Base-by-base conservation (phyloP, 345 rosid genomes). In the Brassica cretica region DNA sequence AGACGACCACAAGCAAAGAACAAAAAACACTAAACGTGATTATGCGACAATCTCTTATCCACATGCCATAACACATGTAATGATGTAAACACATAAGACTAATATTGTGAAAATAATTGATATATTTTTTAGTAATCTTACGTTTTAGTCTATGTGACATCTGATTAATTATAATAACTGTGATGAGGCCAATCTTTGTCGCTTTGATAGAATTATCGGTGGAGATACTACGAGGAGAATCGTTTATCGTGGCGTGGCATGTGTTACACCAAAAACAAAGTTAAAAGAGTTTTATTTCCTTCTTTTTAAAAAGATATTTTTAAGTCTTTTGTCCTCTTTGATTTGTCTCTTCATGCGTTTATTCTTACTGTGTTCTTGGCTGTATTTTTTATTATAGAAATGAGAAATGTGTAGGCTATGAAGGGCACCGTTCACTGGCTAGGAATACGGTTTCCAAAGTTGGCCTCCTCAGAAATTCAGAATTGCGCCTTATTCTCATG, bases 391-490 rank as follows among this genome's bases (percentile, higher is more conserved):
- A 63, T 51, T 2, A 63, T 25, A 25, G 32, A 37, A 70, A 15
- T 63, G 71, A 15, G 24, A 64, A 70, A 4, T 35, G 29, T 70
- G 49, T 64, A 51, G 14, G 80, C 49, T 64, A 37, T 70, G 70
- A 24, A 76, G 75, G 69, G 30, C 44, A 18, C 70, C 64, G 65
- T 64, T 77, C 32, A 77, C 8, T 35, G 71, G 75, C 59, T 64
- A 64, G 64, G 58, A 33, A 14, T 77, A 64, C 80, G 75, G 66
- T 77, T 77, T 12, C 66, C 71, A 39, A 70, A 77, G 76, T 77
- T 75, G 71, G 75, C 80, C 27, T 10, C 46, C 18, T 62, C 65
- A 24, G 70, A 51, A 5, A n/a, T 49, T 70, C 75, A 76, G 75
- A 70, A 49, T 53, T 18, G 21, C 32, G 80, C 70, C 71, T 35